A percentile compares a stretch with the other conserved stretches of the same genome.
phyloP scores from a whole-genome alignment of 1,284 basidiomycete species.

The Ustilago trichophora region DNA sequence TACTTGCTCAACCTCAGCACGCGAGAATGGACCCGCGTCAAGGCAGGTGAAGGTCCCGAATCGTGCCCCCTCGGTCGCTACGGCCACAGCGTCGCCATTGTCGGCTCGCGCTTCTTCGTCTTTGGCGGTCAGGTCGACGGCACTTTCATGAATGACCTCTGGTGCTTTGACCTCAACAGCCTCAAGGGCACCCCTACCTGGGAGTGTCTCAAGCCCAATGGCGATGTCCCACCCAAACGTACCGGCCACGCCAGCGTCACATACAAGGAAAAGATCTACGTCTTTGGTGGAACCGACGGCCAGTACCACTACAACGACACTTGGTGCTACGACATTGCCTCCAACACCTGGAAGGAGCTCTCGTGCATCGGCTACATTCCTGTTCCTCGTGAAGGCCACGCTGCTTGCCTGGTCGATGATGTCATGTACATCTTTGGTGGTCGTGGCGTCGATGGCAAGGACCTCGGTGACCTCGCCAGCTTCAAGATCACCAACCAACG shows the following conservation, averaged over 20 bases:
- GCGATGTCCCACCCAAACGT: slow-evolving; percentile 80
- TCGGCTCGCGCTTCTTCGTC: slow-evolving; percentile 88
- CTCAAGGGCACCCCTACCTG: slow-evolving; percentile 68
- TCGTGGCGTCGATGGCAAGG: slow-evolving; percentile 94
- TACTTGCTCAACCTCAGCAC: slow-evolving; percentile 90
- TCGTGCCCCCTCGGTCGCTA: slow-evolving; percentile 85
- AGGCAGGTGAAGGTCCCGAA: slow-evolving; percentile 46
- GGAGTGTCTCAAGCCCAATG: slow-evolving; percentile 77
- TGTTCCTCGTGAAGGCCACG: slow-evolving; percentile 93
- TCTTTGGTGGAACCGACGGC: slow-evolving; percentile 97
- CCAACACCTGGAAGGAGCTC: slow-evolving; percentile 87
- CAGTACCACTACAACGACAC: slow-evolving; percentile 99
- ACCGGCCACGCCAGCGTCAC: slow-evolving; percentile 94
- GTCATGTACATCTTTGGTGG: slow-evolving; percentile 99
- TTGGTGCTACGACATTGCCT: slow-evolving; percentile 89
- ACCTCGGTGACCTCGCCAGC: slow-evolving; percentile 90
- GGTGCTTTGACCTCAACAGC: slow-evolving; percentile 85
- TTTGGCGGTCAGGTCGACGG: slow-evolving; percentile 95
- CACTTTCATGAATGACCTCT: slow-evolving; percentile 89
- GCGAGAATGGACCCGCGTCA: slow-evolving; percentile 91
- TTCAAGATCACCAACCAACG: slow-evolving; percentile 83
- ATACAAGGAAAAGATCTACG: slow-evolving; percentile 80
- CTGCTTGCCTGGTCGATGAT: slow-evolving; percentile 94
- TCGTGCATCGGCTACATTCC: slow-evolving; percentile 98
- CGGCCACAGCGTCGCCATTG: slow-evolving; percentile 93